Evolutionary conservation across 139 green algal species (phyloP).

Genomic region (Chlamydomonas incerta): DNA sequence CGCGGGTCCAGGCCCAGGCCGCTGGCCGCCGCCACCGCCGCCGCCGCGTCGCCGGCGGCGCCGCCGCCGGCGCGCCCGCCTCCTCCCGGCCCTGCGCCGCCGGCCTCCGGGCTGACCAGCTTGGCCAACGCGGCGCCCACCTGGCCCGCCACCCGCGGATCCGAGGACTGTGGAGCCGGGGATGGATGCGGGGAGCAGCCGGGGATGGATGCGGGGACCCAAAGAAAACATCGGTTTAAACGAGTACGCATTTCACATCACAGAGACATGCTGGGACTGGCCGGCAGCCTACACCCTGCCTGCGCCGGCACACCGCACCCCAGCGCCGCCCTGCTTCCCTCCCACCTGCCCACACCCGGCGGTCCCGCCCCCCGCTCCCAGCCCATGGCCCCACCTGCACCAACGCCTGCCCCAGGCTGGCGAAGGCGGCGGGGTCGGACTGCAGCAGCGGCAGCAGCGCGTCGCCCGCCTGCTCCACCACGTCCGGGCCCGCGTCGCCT

Average conservation of each 20-base stretch:
- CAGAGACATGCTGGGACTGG: too few species aligned
- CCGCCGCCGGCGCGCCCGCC: too few species aligned
- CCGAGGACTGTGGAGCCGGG: conserved; percentile 28
- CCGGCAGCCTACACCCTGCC: too few species aligned
- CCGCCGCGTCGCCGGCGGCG: neutral
- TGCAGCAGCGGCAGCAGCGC: conserved; percentile 78
- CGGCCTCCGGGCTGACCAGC: neutral
- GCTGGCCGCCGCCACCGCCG: neutral
- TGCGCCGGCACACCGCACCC: too few species aligned
- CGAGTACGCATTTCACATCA: too few species aligned
- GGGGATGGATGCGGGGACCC: too few species aligned
- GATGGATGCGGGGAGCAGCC: too few species aligned
- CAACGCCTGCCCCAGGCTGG: neutral
- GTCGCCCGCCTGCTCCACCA: conserved; percentile 75
- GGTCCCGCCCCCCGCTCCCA: neutral
- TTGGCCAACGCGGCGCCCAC: neutral
- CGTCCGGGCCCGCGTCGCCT: conserved; percentile 41
- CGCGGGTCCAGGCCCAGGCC: neutral
- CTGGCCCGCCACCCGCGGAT: neutral
- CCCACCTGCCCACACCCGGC: neutral
- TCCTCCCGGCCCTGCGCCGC: neutral
- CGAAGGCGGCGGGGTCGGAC: conserved; percentile 58
- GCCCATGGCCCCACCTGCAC: conserved; percentile 16
- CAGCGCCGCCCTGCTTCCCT: too few species aligned
- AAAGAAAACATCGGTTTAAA: too few species aligned